phyloP scores from a whole-genome alignment of 345 rosid genomes.

The Conringia planisiliqua region DNA sequence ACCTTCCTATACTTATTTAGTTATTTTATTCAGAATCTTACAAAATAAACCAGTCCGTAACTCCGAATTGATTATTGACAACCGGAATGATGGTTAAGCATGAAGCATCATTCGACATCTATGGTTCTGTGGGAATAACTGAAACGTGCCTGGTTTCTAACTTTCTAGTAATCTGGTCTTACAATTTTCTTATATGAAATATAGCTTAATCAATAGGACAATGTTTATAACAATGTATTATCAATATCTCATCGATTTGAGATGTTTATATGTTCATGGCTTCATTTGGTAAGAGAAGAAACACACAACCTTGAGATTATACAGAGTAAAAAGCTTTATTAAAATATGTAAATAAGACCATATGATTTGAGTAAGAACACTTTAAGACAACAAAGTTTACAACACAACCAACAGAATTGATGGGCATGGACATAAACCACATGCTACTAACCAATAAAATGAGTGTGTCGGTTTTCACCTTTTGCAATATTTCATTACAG shows the following conservation, averaged over 20 bases:
- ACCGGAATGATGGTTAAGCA: not conserved
- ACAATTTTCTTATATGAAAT: not conserved
- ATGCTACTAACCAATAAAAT: conserved; percentile 32
- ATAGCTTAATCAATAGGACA: not conserved
- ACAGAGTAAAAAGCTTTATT: not conserved
- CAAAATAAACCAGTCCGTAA: not conserved
- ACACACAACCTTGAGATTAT: not conserved
- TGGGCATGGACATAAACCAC: conserved; percentile 24
- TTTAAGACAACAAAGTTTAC: conserved; percentile 23
- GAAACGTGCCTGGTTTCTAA: not conserved
- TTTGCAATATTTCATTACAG: conserved; percentile 13
- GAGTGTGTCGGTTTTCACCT: conserved; percentile 35
- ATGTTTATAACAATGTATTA: not conserved
- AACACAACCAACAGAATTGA: conserved; percentile 18
- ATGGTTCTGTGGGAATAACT: not conserved
- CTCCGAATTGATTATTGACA: not conserved
- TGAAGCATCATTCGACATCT: not conserved
- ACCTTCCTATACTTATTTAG: not conserved
- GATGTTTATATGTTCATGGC: not conserved
- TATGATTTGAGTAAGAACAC: conserved; percentile 18
- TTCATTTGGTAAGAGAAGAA: not conserved
- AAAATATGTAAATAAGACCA: not conserved
- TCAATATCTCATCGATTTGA: not conserved
- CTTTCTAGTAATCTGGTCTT: not conserved
- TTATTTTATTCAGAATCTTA: not conserved